Evolutionary conservation across 1,139 yeast species (phyloP).

Genomic region (Blastobotrys serpentis): DNA sequence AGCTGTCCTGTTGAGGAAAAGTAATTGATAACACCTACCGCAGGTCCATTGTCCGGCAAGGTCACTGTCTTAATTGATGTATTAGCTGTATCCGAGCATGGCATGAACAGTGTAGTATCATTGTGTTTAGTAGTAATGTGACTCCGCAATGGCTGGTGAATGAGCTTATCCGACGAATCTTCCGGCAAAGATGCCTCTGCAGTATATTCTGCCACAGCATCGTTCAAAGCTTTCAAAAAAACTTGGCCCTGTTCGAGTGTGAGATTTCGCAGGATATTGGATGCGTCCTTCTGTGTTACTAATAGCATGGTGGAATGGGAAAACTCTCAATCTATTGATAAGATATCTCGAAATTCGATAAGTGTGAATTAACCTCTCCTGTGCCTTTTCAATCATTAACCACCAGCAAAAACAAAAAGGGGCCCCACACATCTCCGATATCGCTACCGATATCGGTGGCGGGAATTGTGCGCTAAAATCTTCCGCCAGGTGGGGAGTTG

Average conservation of each 20-base stretch:
- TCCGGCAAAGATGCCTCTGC: not conserved
- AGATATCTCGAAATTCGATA: no score
- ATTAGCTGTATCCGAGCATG: constrained; percentile 14
- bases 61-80: constrained; percentile 13
- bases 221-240: constrained; percentile 8
- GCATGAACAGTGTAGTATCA: constrained; percentile 14
- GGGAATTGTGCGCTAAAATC: not conserved
- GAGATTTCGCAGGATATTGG: constrained; percentile 8
- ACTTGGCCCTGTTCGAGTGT: not conserved
- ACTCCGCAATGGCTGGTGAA: constrained; percentile 16
- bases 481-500: not conserved
- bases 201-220: constrained; percentile 1
- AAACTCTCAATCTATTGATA: no score
- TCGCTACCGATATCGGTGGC: not conserved
- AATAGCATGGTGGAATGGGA: constrained; percentile 7
- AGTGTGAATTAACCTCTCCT: no score
- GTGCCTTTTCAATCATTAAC: no score
- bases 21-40: constrained; percentile 14
- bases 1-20: constrained; percentile 11
- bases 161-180: constrained; percentile 1
- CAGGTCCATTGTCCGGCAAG: constrained; percentile 10
- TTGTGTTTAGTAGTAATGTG: constrained; percentile 12
- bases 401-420: not conserved
- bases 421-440: not conserved
- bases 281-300: constrained; percentile 4